Evolutionary conservation across 176 grass and related monocot species (phyloP).

Genomic region (Alopecurus myosuroides): DNA sequence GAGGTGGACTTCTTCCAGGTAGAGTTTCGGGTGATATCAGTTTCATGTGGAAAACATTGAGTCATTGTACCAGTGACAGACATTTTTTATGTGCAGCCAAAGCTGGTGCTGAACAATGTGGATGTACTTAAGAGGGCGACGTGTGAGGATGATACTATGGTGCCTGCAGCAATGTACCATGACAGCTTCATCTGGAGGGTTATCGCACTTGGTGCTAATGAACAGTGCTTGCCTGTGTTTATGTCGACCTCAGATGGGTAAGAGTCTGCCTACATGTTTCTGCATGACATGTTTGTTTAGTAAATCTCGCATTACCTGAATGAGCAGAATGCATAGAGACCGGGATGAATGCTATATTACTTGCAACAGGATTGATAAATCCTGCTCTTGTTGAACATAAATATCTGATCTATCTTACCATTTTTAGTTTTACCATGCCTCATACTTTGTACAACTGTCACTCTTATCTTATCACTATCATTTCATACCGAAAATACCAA

Average conservation of each 20-base stretch:
- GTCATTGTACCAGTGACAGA: background rate
- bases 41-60: background rate
- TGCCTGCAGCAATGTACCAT: slow-evolving; percentile 70
- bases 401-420: background rate
- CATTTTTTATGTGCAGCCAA: slow-evolving; percentile 54
- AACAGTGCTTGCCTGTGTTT: slow-evolving; percentile 81
- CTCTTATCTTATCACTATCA: background rate
- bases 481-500: background rate
- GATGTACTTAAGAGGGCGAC: slow-evolving; percentile 64
- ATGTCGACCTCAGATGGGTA: slow-evolving; percentile 86
- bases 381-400: background rate
- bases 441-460: background rate
- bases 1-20: slow-evolving; percentile 89
- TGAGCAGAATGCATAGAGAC: background rate
- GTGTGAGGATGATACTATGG: slow-evolving; percentile 55
- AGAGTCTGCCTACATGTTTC: background rate
- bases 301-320: background rate
- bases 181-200: slow-evolving; percentile 94
- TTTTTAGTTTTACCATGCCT: background rate
- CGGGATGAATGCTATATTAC: background rate
- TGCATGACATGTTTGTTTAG: background rate
- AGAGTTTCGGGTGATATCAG: background rate
- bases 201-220: slow-evolving; percentile 76
- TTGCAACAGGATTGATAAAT: background rate
- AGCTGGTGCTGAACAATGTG: slow-evolving; percentile 91